These are phyloP conservation scores for Pontederia crassipes DNA, from an alignment of 176 grass and related monocot species.

Conservation along the genomic window DNA sequence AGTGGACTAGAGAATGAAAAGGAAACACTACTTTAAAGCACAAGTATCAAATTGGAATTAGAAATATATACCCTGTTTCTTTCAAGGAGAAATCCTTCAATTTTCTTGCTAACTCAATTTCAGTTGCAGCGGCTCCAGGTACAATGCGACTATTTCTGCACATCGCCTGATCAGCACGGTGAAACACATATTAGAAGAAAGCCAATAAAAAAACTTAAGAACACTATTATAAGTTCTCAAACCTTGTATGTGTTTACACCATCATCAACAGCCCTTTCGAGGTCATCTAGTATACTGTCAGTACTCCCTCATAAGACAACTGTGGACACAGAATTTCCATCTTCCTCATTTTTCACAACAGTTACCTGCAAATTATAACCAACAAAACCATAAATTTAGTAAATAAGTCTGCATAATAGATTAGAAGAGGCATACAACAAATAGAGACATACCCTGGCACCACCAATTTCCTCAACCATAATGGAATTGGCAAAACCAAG, in stretches of 20 bases:
- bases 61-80: constrained; percentile 75
- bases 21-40: not conserved
- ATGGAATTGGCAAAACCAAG: constrained; percentile 83
- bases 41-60: not conserved
- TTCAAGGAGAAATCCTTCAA: constrained; percentile 87
- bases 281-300: constrained; percentile 91
- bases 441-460: constrained; percentile 39
- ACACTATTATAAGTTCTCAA: not conserved
- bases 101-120: constrained; percentile 80
- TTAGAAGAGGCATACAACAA: not conserved
- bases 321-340: constrained; percentile 74
- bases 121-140: constrained; percentile 80
- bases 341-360: constrained; percentile 76
- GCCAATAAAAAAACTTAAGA: constrained; percentile 1
- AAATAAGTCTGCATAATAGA: not conserved
- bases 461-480: constrained; percentile 87
- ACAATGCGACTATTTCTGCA: constrained; percentile 83
- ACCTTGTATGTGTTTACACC: constrained; percentile 97
- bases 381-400: too few species aligned
- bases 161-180: constrained; percentile 55
- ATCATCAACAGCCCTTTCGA: constrained; percentile 95
- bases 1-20: not conserved
- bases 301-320: constrained; percentile 84
- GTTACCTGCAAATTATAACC: constrained; percentile 37
- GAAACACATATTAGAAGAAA: not conserved